phyloP scores from a whole-genome alignment of 169 alveolate species.

The Plasmodium cynomolgi region DNA sequence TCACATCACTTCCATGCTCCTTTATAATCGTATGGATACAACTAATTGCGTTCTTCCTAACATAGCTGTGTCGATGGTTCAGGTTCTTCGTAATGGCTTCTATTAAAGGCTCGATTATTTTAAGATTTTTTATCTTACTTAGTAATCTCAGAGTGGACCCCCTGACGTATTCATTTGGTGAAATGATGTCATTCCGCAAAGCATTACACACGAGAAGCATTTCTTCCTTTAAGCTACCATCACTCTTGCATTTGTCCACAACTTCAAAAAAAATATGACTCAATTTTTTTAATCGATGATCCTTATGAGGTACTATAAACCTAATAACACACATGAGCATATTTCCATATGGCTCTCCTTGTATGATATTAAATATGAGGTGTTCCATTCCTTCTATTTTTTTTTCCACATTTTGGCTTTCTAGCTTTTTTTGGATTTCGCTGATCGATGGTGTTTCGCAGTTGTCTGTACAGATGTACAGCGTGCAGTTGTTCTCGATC shows the following conservation, averaged over 20 bases:
- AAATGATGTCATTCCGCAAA: constrained; percentile 93
- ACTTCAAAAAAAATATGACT: constrained; percentile 95
- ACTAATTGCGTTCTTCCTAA: constrained; percentile 94
- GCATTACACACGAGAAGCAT: constrained; percentile 97
- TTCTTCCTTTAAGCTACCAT: constrained; percentile 96
- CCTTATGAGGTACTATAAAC: constrained; percentile 85
- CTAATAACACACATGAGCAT: constrained; percentile 87
- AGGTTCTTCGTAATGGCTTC: constrained; percentile 93
- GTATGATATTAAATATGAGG: constrained; percentile 77
- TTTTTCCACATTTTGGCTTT: constrained; percentile 75
- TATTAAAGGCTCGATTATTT: constrained; percentile 92
- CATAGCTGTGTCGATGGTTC: constrained; percentile 94
- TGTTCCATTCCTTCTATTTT: constrained; percentile 84
- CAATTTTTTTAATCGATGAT: constrained; percentile 92
- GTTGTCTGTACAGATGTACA: constrained; percentile 72
- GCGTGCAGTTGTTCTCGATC: constrained; percentile 55
- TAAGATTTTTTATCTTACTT: constrained; percentile 91
- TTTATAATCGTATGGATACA: constrained; percentile 91
- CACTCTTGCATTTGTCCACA: constrained; percentile 93
- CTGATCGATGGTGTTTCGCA: constrained; percentile 30
- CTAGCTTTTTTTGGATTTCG: constrained; percentile 79
- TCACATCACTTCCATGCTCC: constrained; percentile 92
- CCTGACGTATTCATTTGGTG: constrained; percentile 96
- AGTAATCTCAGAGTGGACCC: constrained; percentile 96
- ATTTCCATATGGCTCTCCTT: constrained; percentile 82